phyloP scores from a whole-genome alignment of 2,329 filamentous ascomycete species.

The Cryphonectria parasitica region DNA sequence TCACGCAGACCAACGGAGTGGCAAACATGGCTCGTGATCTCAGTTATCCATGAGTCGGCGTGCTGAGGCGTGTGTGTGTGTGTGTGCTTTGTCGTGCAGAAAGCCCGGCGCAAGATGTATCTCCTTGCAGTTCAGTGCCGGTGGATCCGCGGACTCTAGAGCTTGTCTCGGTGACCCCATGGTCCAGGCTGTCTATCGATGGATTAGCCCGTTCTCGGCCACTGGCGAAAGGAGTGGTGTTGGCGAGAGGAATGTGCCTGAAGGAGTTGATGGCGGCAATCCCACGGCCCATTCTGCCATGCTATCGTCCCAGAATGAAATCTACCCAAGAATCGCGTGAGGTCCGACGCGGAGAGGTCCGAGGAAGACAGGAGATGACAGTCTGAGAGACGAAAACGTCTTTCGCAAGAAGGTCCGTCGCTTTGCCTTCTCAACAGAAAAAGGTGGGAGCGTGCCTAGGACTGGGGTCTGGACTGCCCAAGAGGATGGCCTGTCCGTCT shows the following conservation, averaged over 20 bases:
- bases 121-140: background rate
- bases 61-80: background rate
- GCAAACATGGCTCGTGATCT: background rate
- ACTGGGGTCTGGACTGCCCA: background rate
- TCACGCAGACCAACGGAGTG: background rate
- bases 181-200: background rate
- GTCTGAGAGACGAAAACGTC: background rate
- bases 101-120: background rate
- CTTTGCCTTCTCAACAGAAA: background rate
- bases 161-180: background rate
- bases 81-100: background rate
- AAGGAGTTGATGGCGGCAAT: constrained; percentile 13
- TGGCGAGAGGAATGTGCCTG: background rate
- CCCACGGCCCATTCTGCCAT: background rate
- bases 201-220: background rate
- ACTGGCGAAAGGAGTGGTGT: background rate
- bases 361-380: background rate
- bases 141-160: background rate
- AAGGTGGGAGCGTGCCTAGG: background rate
- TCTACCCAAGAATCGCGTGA: background rate
- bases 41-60: background rate
- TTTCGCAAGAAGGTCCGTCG: background rate
- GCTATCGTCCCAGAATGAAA: background rate
- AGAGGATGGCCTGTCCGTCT: background rate
- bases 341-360: background rate